phyloP scores from a whole-genome alignment of 2,329 filamentous ascomycete genomes.

The Plenodomus lindquistii region DNA sequence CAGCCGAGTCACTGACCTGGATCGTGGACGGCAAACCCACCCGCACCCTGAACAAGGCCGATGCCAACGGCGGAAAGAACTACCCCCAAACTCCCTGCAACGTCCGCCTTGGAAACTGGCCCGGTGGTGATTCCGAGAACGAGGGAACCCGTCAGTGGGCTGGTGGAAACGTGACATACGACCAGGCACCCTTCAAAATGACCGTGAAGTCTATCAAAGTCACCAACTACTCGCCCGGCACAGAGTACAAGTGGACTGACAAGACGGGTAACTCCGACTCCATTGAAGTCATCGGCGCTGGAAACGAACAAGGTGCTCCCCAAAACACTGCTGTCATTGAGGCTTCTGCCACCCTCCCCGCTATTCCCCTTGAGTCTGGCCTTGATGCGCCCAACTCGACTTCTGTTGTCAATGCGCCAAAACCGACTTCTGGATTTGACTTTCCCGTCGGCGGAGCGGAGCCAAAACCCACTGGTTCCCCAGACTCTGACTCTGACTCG shows the following conservation, averaged over 20 bases:
- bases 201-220: constrained; percentile 56
- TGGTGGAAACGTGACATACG: constrained; percentile 59
- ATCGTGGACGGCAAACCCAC: constrained; percentile 69
- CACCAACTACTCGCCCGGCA: constrained; percentile 57
- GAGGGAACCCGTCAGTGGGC: constrained; percentile 70
- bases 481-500: constrained; percentile 5
- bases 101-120: constrained; percentile 51
- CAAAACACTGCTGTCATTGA: constrained; percentile 29
- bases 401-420: constrained; percentile 4
- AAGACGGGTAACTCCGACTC: constrained; percentile 52
- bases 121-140: constrained; percentile 52
- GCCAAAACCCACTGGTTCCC: constrained; percentile 8
- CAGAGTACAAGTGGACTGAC: constrained; percentile 56
- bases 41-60: constrained; percentile 64
- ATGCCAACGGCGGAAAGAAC: constrained; percentile 60
- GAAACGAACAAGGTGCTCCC: constrained; percentile 37
- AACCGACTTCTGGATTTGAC: constrained; percentile 11
- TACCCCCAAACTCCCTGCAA: constrained; percentile 80
- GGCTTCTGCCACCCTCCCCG: constrained; percentile 32
- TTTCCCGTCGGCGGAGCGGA: constrained; percentile 12
- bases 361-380: constrained; percentile 26
- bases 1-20: constrained; percentile 66
- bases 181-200: constrained; percentile 56
- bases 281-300: constrained; percentile 50
- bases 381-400: constrained; percentile 27